Percentiles rank a stretch among this genome's conserved stretches.
Evolutionary conservation across 352 stramenopile species (phyloP).

Genomic region (Phytophthora colocasiae): DNA sequence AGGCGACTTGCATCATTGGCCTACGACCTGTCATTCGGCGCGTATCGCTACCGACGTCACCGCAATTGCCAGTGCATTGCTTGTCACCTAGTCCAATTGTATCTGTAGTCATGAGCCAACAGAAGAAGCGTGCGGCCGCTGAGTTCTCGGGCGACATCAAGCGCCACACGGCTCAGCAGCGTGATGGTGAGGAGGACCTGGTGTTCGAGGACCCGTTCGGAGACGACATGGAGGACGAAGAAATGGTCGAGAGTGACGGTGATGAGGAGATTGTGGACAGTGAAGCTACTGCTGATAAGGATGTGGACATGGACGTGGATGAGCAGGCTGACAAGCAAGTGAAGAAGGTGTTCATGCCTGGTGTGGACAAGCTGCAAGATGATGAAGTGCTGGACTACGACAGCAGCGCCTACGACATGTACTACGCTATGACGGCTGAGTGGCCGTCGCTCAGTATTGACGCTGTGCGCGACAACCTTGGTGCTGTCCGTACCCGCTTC

Average conservation of each 20-base stretch:
- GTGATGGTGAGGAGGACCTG: conserved; percentile 57
- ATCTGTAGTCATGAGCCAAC: conserved; percentile 51
- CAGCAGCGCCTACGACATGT: conserved; percentile 99
- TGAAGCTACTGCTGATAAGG: conserved; percentile 48
- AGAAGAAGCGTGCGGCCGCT: conserved; percentile 73
- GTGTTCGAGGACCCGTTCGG: conserved; percentile 91
- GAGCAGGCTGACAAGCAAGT: conserved; percentile 61
- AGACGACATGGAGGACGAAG: conserved; percentile 92
- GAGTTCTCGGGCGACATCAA: conserved; percentile 58
- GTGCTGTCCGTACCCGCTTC: conserved; percentile 93
- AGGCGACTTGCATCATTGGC: conserved; percentile 32
- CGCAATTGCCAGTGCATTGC: conserved; percentile 7
- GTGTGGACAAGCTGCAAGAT: conserved; percentile 89
- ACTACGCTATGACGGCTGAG: conserved; percentile 98
- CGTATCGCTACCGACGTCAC: conserved; percentile 29
- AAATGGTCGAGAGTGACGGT: conserved; percentile 86
- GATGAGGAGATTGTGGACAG: conserved; percentile 76
- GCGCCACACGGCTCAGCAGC: conserved; percentile 47
- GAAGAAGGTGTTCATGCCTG: conserved; percentile 95
- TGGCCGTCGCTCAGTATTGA: conserved; percentile 99
- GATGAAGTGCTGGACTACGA: conserved; percentile 99
- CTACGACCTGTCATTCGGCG: conserved; percentile 34
- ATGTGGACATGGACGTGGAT: conserved; percentile 79
- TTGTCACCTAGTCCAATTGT: neutral
- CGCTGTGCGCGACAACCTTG: conserved; percentile 96